These are phyloP conservation scores for Monilinia fructigena DNA, from an alignment of 2,329 filamentous ascomycete genomes.

Conservation along the genomic window DNA sequence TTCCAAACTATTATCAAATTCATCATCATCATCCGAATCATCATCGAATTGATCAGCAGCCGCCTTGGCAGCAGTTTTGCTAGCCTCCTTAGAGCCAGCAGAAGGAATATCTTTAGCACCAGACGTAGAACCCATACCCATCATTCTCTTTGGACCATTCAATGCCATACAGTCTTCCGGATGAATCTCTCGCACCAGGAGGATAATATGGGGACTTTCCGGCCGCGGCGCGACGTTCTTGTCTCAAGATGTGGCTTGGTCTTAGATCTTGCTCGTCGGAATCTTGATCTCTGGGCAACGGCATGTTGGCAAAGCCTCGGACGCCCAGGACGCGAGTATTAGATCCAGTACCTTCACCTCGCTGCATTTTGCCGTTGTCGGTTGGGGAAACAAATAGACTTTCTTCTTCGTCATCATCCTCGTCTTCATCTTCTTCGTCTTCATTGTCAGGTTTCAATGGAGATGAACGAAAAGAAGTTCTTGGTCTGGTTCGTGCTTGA, in stretches of 20 bases:
- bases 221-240: neutral
- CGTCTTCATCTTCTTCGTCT: neutral
- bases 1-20: too few relatives aligned
- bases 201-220: too few relatives aligned
- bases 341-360: neutral
- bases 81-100: neutral
- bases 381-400: neutral
- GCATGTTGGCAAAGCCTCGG: slow-evolving; percentile 13
- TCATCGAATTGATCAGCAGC: neutral
- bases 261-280: slow-evolving; percentile 9
- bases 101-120: neutral
- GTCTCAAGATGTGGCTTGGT: slow-evolving; percentile 1
- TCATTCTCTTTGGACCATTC: too few relatives aligned
- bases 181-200: neutral
- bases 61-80: neutral
- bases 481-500: neutral
- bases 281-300: slow-evolving; percentile 9
- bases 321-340: neutral
- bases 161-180: neutral
- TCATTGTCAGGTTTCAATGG: neutral
- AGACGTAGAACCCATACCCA: neutral
- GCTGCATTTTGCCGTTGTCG: neutral
- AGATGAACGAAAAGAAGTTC: neutral
- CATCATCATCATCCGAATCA: neutral
- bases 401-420: neutral